Percentiles rank a stretch among this genome's conserved stretches.
phyloP scores from a whole-genome alignment of 345 rosid species.

The Orychophragmus violaceus region DNA sequence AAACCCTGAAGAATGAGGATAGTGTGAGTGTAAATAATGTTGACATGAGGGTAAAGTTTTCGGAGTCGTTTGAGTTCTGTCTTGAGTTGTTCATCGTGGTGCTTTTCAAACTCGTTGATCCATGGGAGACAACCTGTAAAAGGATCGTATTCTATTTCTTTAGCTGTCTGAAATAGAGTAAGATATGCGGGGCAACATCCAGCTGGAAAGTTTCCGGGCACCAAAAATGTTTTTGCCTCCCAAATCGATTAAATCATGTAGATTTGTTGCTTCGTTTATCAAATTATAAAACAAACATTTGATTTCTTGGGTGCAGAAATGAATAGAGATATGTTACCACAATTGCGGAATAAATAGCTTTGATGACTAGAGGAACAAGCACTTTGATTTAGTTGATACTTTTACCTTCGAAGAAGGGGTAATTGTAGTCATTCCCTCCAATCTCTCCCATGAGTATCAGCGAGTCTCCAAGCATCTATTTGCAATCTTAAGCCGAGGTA shows the following conservation, averaged over 20 bases:
- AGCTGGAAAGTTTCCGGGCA: constrained; percentile 40
- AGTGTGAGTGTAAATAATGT: constrained; percentile 33
- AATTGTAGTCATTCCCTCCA: constrained; percentile 48
- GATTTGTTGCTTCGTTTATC: not conserved
- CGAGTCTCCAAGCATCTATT: constrained; percentile 23
- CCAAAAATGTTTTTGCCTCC: constrained; percentile 42
- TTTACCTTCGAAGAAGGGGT: constrained; percentile 24
- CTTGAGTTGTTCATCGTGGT: constrained; percentile 39
- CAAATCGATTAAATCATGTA: constrained; percentile 40
- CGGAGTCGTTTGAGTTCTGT: constrained; percentile 15
- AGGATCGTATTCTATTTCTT: constrained; percentile 29
- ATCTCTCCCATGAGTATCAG: constrained; percentile 51
- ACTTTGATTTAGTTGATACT: constrained; percentile 13
- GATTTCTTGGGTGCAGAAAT: not conserved
- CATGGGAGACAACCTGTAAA: constrained; percentile 38
- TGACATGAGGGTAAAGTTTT: constrained; percentile 28
- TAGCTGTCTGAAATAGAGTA: constrained; percentile 22
- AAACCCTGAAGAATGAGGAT: too few species aligned
- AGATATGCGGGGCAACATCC: constrained; percentile 36
- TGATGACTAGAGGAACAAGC: constrained; percentile 33
- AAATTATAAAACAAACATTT: not conserved
- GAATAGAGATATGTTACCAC: constrained; percentile 22
- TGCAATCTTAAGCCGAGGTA: constrained; percentile 23
- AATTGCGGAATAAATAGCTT: constrained; percentile 31
- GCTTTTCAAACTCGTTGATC: constrained; percentile 33